Evolutionary conservation across 345 rosid genomes (phyloP), one percentile per base, ranked within the genome.

Genomic region (Euphorbia lathyris): DNA sequence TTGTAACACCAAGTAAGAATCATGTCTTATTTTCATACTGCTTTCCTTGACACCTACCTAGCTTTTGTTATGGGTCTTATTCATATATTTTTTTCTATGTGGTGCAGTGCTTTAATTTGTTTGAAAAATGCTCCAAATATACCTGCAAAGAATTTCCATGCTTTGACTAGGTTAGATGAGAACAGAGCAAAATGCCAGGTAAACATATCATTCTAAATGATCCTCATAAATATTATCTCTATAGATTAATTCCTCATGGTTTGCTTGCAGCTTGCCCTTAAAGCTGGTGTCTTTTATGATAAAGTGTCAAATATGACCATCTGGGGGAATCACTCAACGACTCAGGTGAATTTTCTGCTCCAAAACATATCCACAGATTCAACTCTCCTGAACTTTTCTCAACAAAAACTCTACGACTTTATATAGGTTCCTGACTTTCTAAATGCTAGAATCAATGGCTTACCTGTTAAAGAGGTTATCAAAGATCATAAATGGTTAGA

Each of bases 141-240:
- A 81, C 99, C 99, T 30, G 90, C 97, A 59, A 95, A 86, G 85
- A 95, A 92, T 68, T 92, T 95, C 34, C 99, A 95, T 84, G 99
- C 94, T 63, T 80, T 95, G 78, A 95, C 97, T 32, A 86, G 94
- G 76, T 80, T 95, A 77, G 99, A 95, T 55, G 99, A 95, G 82
- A 95, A 95, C 68, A 83, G 99, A 58, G 99, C 99, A 57, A 95
- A 95, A 79, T 95, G 99, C 79, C 97, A 95, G 96, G 99, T 90
- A 81, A 64, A 67, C 57, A 42, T 55, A 20, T 43, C 19, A 20
- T 26, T 30, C 59, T 17, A 14, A 40, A 11, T 29, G 38, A 32
- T 25, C 17, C 1, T 16, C 19, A 9, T 3, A 20, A 34, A 32
- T 36, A 30, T 9, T 38, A 65, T 17, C 7, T 8, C 38, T 51